Percentiles rank a stretch among this genome's conserved stretches.
phyloP scores from a whole-genome alignment of 1,139 yeast genomes.

The Pneumocystis carinii region DNA sequence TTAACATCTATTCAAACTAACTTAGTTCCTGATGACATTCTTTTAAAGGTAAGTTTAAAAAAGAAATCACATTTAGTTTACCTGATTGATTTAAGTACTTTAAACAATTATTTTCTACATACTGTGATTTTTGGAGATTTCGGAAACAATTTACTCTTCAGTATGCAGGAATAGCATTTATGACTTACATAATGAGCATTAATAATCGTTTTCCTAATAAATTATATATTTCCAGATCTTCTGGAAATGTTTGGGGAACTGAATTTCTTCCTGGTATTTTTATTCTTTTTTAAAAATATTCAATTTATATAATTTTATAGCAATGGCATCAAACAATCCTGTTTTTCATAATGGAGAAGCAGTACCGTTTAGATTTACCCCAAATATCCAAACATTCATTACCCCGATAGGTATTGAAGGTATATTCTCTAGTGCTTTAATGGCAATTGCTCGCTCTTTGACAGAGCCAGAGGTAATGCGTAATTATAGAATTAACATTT shows the following conservation, averaged over 20 bases:
- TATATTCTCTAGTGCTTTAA: constrained; percentile 66
- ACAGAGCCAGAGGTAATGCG: constrained; percentile 79
- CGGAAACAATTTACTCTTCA: constrained; percentile 89
- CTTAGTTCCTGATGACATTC: constrained; percentile 70
- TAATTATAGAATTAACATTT: constrained; percentile 12
- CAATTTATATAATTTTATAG: constrained; percentile 18
- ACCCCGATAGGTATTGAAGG: constrained; percentile 93
- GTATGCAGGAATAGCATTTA: constrained; percentile 86
- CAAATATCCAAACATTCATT: constrained; percentile 82
- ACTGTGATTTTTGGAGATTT: constrained; percentile 95
- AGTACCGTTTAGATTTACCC: constrained; percentile 92
- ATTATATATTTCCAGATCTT: constrained; percentile 62
- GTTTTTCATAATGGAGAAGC: constrained; percentile 85
- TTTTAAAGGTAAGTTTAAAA: constrained; percentile 37
- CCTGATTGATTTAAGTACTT: constrained; percentile 25
- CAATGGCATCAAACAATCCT: constrained; percentile 42
- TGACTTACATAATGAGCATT: constrained; percentile 90
- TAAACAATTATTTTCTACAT: constrained; percentile 50
- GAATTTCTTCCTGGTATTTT: constrained; percentile 84
- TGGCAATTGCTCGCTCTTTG: constrained; percentile 75
- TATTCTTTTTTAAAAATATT: constrained; percentile 19
- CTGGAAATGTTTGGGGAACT: constrained; percentile 86
- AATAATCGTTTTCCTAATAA: constrained; percentile 89
- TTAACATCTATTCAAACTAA: constrained; percentile 76
- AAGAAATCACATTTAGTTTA: constrained; percentile 16